Conservation (phyloP, 2,329 filamentous ascomycete species). For the Claviceps paspali region DNA sequence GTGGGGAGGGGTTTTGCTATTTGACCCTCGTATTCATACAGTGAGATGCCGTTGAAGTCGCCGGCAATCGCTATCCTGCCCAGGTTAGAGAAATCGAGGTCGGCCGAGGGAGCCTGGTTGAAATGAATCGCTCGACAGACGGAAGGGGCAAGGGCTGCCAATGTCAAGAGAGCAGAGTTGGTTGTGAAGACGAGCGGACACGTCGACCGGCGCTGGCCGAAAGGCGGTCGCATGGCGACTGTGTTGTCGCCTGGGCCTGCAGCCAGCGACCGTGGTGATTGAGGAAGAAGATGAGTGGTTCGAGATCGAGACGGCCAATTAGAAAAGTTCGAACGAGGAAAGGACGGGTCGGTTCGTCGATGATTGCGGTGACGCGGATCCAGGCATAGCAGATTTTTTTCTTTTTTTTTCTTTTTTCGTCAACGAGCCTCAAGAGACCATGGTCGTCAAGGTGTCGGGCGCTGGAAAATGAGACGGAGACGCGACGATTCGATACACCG, state of each 20-base stretch:
- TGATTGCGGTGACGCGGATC: background rate
- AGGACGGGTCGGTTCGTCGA: constrained; percentile 1
- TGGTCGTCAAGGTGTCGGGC: background rate
- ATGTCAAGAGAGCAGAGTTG: constrained; percentile 19
- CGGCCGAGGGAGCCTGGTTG: constrained; percentile 46
- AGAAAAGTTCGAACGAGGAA: background rate
- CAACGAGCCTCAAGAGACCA: background rate
- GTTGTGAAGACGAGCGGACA: constrained; percentile 18
- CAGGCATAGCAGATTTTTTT: constrained; percentile 6
- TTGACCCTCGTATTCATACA: constrained; percentile 77
- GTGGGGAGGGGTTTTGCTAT: constrained; percentile 48
- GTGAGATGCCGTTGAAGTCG: constrained; percentile 79
- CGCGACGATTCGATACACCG: too few relatives aligned
- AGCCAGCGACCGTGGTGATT: constrained; percentile 1
- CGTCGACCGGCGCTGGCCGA: constrained; percentile 26
- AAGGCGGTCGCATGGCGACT: constrained; percentile 33
- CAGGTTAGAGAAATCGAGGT: constrained; percentile 63
- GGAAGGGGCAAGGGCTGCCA: constrained; percentile 26
- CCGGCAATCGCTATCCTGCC: constrained; percentile 76
- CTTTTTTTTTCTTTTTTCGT: too few relatives aligned
- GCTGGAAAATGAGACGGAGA: background rate
- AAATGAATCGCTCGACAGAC: constrained; percentile 40
- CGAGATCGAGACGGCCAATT: background rate
- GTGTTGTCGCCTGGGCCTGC: constrained; percentile 8
- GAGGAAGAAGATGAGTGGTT: background rate